Percentiles rank a stretch among this genome's conserved stretches.
phyloP scores from a whole-genome alignment of 495 filamentous ascomycete genomes.

The Xylaria flabelliformis region DNA sequence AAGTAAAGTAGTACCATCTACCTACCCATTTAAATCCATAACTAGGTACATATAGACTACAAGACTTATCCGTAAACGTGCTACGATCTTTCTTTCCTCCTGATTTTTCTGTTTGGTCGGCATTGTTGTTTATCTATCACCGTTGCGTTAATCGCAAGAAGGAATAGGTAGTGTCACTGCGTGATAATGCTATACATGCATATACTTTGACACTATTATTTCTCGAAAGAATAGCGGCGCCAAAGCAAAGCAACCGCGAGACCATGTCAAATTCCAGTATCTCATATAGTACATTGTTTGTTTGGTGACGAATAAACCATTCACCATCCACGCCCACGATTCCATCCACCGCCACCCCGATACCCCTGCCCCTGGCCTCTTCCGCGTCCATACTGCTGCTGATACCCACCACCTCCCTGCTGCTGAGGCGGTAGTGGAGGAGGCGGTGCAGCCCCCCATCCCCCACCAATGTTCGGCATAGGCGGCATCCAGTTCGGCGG shows the following conservation, averaged over 20 bases:
- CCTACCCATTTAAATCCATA: too few relatives aligned
- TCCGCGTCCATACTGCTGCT: conserved; percentile 41
- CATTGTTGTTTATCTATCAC: too few relatives aligned
- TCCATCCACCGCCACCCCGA: conserved; percentile 36
- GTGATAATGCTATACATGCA: too few relatives aligned
- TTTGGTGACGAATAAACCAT: background rate
- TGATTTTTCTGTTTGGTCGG: too few relatives aligned
- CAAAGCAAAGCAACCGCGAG: background rate
- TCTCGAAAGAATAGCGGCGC: background rate
- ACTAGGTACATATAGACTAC: too few relatives aligned
- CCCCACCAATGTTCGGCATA: conserved; percentile 27
- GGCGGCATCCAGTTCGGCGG: conserved; percentile 39
- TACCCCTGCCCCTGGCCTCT: conserved; percentile 39
- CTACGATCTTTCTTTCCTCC: too few relatives aligned
- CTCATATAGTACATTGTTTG: background rate
- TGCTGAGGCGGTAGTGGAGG: conserved; percentile 35
- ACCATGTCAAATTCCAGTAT: background rate
- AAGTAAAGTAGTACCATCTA: too few relatives aligned
- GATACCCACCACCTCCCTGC: conserved; percentile 34
- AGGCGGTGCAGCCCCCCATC: conserved; percentile 29
- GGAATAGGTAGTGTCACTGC: too few relatives aligned
- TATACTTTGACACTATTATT: background rate
- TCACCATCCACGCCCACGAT: conserved; percentile 41
- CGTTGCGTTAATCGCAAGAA: too few relatives aligned
- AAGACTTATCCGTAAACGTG: too few relatives aligned